Conservation (phyloP, 2,329 filamentous ascomycete species). For the Aspergillus ustus region DNA sequence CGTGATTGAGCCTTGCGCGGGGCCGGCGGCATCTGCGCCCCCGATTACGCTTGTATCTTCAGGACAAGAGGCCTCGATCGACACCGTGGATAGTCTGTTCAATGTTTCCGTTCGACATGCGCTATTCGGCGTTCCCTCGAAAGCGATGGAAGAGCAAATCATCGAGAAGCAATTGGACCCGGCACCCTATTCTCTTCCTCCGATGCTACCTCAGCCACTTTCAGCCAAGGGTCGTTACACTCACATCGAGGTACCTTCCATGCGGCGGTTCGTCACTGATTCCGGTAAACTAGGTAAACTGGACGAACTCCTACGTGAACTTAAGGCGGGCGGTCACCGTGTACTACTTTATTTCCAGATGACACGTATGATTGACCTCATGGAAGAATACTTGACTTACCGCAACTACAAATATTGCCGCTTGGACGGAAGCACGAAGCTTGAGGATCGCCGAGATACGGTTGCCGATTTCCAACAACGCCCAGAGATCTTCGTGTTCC, state of each 20-base stretch:
- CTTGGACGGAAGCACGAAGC: conserved; percentile 93
- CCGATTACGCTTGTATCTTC: conserved; percentile 81
- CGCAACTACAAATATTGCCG: conserved; percentile 99
- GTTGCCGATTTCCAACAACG: conserved; percentile 95
- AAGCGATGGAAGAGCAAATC: conserved; percentile 71
- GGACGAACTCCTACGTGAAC: conserved; percentile 81
- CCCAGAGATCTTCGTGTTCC: conserved; percentile 94
- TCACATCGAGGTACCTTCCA: conserved; percentile 90
- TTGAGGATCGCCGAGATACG: conserved; percentile 95
- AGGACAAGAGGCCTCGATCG: conserved; percentile 66
- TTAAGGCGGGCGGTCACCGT: conserved; percentile 91
- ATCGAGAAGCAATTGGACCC: conserved; percentile 73
- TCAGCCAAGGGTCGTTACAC: conserved; percentile 85
- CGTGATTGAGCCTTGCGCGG: conserved; percentile 78
- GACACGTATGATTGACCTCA: conserved; percentile 99
- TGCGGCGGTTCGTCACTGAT: conserved; percentile 97
- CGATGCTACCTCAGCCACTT: conserved; percentile 77
- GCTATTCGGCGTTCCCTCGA: conserved; percentile 68
- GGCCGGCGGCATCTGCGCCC: conserved; percentile 79
- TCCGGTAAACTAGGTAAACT: conserved; percentile 94
- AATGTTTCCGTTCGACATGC: conserved; percentile 74
- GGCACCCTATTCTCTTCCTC: conserved; percentile 58
- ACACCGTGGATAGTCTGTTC: conserved; percentile 75
- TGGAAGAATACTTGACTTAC: conserved; percentile 98
- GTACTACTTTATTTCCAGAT: conserved; percentile 99